These are phyloP conservation scores for Aspergillus persii DNA, from an alignment of 2,329 filamentous ascomycete genomes.

Conservation along the genomic window DNA sequence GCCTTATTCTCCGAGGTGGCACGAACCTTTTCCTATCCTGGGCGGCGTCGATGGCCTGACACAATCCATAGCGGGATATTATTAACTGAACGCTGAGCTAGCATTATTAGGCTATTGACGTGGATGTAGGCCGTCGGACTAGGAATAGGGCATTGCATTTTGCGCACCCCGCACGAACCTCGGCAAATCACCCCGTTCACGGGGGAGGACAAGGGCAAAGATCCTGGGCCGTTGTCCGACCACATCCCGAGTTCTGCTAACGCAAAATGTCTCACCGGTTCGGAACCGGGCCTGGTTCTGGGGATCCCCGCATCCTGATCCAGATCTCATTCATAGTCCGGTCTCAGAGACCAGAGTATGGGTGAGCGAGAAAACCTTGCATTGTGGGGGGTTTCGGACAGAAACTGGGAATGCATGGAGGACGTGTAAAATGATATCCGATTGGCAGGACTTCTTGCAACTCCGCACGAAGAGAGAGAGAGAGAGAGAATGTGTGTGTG, in stretches of 20 bases:
- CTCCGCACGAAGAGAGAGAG: too few species aligned
- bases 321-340: neutral
- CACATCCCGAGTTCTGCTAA: neutral
- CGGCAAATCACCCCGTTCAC: neutral
- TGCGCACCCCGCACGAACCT: too few species aligned
- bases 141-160: neutral
- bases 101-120: neutral
- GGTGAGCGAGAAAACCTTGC: neutral
- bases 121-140: neutral
- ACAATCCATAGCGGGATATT: neutral
- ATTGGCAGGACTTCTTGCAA: too few species aligned
- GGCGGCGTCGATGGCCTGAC: neutral
- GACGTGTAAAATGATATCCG: neutral
- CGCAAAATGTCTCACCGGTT: slow-evolving; percentile 2
- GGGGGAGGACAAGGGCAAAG: neutral
- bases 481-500: too few species aligned
- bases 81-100: neutral
- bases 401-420: too few species aligned
- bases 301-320: neutral
- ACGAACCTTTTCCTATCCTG: neutral
- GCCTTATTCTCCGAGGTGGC: neutral
- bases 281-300: neutral
- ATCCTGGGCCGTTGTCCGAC: neutral
- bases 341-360: too few species aligned
- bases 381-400: neutral